A percentile compares a stretch with the other conserved stretches of the same genome.
Evolutionary conservation across 169 alveolate genomes (phyloP).

Genomic region (Toxoplasma gondii): DNA sequence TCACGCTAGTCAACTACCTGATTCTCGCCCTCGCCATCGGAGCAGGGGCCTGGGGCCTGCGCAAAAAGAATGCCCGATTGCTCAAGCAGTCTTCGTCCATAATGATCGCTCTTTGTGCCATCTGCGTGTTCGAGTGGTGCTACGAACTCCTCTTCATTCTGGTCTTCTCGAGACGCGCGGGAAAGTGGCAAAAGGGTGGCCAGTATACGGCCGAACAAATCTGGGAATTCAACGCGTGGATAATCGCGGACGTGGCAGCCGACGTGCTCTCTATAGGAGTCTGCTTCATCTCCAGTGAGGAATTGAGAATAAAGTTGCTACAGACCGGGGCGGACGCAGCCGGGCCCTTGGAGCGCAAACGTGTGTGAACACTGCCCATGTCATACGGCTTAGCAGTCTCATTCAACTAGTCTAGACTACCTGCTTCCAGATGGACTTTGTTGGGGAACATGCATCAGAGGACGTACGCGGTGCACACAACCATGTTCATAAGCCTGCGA

Average conservation of each 20-base stretch:
- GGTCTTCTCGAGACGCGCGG: conserved; percentile 5
- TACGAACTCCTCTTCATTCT: conserved; percentile 17
- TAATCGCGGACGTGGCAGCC: neutral
- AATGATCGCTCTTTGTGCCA: neutral
- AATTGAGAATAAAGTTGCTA: no score
- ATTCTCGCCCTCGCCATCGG: conserved; percentile 12
- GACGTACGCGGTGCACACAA: no score
- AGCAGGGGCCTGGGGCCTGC: neutral
- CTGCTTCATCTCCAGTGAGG: conserved; percentile 12
- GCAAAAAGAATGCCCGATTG: neutral
- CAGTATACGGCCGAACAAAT: conserved; percentile 20
- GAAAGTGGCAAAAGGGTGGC: conserved; percentile 41
- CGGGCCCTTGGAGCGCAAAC: no score
- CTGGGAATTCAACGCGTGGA: conserved; percentile 9
- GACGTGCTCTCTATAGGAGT: neutral
- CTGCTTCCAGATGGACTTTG: no score
- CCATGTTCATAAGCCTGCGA: no score
- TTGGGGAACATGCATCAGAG: no score
- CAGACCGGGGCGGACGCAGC: no score
- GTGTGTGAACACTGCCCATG: no score
- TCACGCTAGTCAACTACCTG: neutral
- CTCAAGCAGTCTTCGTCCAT: conserved; percentile 6
- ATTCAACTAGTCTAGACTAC: no score
- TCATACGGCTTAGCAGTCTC: no score
- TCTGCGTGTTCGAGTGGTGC: neutral